Base-by-base conservation (phyloP, 2,329 filamentous ascomycete species). In the Fusarium decemcellulare region DNA sequence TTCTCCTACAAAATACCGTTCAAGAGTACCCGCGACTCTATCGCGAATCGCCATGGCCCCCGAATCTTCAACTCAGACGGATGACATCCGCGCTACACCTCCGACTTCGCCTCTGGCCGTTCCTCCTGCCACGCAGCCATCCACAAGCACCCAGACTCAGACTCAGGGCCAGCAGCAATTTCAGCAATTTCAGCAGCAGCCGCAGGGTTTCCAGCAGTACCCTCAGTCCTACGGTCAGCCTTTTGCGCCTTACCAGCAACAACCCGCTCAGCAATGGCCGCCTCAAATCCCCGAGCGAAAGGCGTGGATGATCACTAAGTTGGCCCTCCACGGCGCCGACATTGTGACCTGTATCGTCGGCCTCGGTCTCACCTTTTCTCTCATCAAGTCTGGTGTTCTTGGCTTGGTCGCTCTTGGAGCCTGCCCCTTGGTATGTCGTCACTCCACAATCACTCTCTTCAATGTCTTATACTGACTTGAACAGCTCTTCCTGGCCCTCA, bases 401-500 rank as follows among this genome's bases (percentile, higher is more conserved):
- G 62, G 67, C 9, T 14, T 65, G 16, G n/a, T 68, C 8, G 39
- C 63, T 3, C 43, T 50, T 43, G 66, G 66, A 27, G 63, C 63
- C 51, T 69, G 61, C 6, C 72, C 72, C 11, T 11, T 76, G 18
- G 74, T 76, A 69, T 8, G 69, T 42, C 56, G 47, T 30, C 16
- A 8, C 46, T 15, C 16, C n/a, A 15, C 30, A 43, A 32, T 15
- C 23, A 5, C 11, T 18, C 10, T 40, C 8, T 14, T 39, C 3
- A 8, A 8, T 50, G n/a, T n/a, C 39, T 54, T 18, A 47, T 37
- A 53, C 53, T 70, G 12, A 70, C 23, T 6, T 42, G 2, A 14
- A 8, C 48, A 84, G 83, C 78, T 80, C 18, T 69, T 73, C 23
- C 32, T 78, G 2, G 76, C 79, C 10, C 42, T 82, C 8, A 2